Percentiles rank a stretch among this genome's conserved stretches.
Conservation (phyloP, 805 yeast genomes). For the Teunomyces barrocoloradensis region DNA sequence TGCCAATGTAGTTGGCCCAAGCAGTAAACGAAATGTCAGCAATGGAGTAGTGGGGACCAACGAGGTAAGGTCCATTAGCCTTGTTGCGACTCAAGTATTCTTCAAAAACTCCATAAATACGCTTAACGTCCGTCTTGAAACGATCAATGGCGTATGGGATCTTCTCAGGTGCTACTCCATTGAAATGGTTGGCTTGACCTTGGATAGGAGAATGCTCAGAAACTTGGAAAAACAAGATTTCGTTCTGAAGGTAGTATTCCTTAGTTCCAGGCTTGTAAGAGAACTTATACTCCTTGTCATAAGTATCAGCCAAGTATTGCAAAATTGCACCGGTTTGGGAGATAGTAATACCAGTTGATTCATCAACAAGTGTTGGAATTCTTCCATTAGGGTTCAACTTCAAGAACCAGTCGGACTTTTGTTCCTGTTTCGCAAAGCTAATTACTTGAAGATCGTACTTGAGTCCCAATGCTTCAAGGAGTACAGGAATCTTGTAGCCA, state of each 20-base stretch:
- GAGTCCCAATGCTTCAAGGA: constrained; percentile 41
- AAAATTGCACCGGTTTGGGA: constrained; percentile 64
- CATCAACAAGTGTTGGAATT: constrained; percentile 53
- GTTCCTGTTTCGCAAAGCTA: constrained; percentile 42
- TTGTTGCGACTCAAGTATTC: constrained; percentile 45
- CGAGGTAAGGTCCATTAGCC: constrained; percentile 43
- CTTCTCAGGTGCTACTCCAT: constrained; percentile 45
- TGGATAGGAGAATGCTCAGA: constrained; percentile 60
- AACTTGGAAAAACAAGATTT: constrained; percentile 56
- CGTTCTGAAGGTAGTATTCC: constrained; percentile 51
- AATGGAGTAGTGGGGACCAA: constrained; percentile 56
- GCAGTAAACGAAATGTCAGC: constrained; percentile 55
- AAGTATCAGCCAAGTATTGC: constrained; percentile 56
- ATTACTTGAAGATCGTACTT: constrained; percentile 41
- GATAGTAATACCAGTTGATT: constrained; percentile 43
- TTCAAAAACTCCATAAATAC: constrained; percentile 56
- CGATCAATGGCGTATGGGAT: constrained; percentile 54
- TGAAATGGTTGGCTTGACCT: constrained; percentile 58
- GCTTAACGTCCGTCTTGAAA: constrained; percentile 47
- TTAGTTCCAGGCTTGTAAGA: constrained; percentile 35
- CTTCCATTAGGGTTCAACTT: constrained; percentile 61
- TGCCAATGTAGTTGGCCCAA: constrained; percentile 34
- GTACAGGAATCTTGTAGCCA: constrained; percentile 41
- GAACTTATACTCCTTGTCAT: constrained; percentile 52
- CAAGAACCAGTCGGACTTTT: constrained; percentile 57